phyloP scores from a whole-genome alignment of 2,329 filamentous ascomycete species.

The Monosporascus sp. region DNA sequence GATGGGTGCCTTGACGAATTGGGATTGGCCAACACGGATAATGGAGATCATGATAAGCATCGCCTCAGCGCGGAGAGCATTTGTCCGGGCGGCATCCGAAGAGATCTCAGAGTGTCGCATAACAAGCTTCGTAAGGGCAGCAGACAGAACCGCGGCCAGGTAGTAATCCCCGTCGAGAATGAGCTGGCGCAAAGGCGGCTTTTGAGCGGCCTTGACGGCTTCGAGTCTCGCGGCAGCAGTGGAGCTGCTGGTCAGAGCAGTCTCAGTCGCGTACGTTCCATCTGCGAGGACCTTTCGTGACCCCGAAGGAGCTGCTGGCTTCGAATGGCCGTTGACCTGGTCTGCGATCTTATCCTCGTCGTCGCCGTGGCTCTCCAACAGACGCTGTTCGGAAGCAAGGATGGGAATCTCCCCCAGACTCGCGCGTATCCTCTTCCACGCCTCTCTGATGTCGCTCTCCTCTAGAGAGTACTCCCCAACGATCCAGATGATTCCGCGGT shows the following conservation, averaged over 20 bases:
- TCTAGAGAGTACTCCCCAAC: slow-evolving; percentile 95
- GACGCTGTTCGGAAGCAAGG: slow-evolving; percentile 84
- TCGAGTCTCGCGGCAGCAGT: slow-evolving; percentile 86
- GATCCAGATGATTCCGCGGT: slow-evolving; percentile 94
- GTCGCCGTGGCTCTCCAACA: slow-evolving; percentile 79
- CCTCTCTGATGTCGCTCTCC: slow-evolving; percentile 88
- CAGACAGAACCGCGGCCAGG: slow-evolving; percentile 88
- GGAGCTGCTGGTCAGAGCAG: slow-evolving; percentile 87
- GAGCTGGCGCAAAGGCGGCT: slow-evolving; percentile 88
- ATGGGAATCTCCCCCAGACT: slow-evolving; percentile 97
- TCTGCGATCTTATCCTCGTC: slow-evolving; percentile 54
- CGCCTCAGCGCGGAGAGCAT: slow-evolving; percentile 88
- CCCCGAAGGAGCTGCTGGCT: slow-evolving; percentile 68
- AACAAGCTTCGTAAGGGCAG: slow-evolving; percentile 92
- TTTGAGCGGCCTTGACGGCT: slow-evolving; percentile 94
- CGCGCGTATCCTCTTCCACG: slow-evolving; percentile 91
- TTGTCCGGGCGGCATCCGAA: slow-evolving; percentile 76
- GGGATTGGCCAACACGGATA: slow-evolving; percentile 95
- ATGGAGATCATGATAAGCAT: slow-evolving; percentile 99
- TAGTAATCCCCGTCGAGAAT: slow-evolving; percentile 98
- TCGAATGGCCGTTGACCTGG: slow-evolving; percentile 76
- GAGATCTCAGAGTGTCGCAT: slow-evolving; percentile 97
- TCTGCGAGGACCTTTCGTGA: slow-evolving; percentile 91
- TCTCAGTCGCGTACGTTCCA: slow-evolving; percentile 96
- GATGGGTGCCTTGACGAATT: slow-evolving; percentile 95